A percentile compares a stretch with the other conserved stretches of the same genome.
phyloP scores from a whole-genome alignment of 139 green algal genomes.

The Trebouxia sp. region DNA sequence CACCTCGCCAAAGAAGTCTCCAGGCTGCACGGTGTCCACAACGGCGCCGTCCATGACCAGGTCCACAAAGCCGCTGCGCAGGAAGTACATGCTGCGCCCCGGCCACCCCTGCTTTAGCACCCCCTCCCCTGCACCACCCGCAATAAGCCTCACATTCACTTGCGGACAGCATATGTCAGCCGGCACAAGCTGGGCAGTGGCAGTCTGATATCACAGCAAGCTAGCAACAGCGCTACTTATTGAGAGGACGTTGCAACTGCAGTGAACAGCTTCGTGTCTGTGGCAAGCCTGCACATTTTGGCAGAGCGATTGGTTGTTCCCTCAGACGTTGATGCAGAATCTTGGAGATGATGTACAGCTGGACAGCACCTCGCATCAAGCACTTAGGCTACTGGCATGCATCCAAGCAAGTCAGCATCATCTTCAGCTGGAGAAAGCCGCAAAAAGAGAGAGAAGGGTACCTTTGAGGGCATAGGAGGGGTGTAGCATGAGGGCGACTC shows the following conservation, averaged over 20 bases:
- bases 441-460: no score
- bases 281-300: no score
- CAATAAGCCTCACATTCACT: not conserved
- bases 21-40: constrained; percentile 20
- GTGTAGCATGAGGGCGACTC: constrained; percentile 1
- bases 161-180: not conserved
- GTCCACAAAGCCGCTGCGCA: constrained; percentile 13
- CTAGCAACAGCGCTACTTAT: no score
- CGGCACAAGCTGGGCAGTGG: not conserved
- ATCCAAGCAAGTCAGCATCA: not conserved
- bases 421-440: not conserved
- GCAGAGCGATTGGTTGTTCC: not conserved
- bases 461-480: not conserved
- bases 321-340: no score
- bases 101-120: constrained; percentile 14
- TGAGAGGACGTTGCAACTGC: no score
- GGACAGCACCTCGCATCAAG: not conserved
- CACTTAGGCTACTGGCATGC: not conserved
- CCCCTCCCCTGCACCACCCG: not conserved
- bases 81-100: constrained; percentile 24
- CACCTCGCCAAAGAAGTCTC: constrained; percentile 28
- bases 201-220: not conserved
- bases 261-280: no score
- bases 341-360: no score
- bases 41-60: not conserved